These are phyloP conservation scores for Albugo candida DNA, from an alignment of 352 stramenopile genomes.

Conservation along the genomic window DNA sequence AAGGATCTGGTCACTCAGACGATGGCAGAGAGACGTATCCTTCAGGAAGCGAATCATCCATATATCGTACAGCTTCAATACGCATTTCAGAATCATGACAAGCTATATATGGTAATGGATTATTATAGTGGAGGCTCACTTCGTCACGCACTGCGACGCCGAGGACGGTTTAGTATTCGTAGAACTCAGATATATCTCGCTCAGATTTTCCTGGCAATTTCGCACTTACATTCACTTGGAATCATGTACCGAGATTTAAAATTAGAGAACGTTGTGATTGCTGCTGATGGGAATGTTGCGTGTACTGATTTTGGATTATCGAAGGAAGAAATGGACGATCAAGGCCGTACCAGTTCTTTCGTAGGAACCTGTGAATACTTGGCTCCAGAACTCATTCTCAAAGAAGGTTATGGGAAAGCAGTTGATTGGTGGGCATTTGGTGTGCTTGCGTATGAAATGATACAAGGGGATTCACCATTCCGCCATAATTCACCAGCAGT, in stretches of 20 bases:
- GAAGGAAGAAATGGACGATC: slow-evolving; percentile 55
- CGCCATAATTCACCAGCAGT: slow-evolving; percentile 38
- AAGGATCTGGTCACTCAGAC: slow-evolving; percentile 57
- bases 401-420: slow-evolving; percentile 43
- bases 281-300: slow-evolving; percentile 40
- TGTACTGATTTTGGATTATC: slow-evolving; percentile 57
- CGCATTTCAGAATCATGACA: slow-evolving; percentile 62
- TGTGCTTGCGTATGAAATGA: slow-evolving; percentile 57
- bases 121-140: slow-evolving; percentile 56
- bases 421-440: slow-evolving; percentile 65
- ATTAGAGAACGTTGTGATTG: slow-evolving; percentile 59
- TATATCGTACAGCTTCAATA: slow-evolving; percentile 63
- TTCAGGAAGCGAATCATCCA: slow-evolving; percentile 51
- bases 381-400: slow-evolving; percentile 47
- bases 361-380: slow-evolving; percentile 60
- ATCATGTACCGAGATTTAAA: slow-evolving; percentile 64
- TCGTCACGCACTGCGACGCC: slow-evolving; percentile 37
- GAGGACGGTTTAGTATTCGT: slow-evolving; percentile 51
- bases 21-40: slow-evolving; percentile 54
- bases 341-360: slow-evolving; percentile 42
- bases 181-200: slow-evolving; percentile 42
- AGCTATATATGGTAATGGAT: slow-evolving; percentile 70
- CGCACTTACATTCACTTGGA: slow-evolving; percentile 31
- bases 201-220: slow-evolving; percentile 46
- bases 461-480: slow-evolving; percentile 54